Base-by-base conservation (phyloP, 148 eudicot species). In the Silene latifolia region DNA sequence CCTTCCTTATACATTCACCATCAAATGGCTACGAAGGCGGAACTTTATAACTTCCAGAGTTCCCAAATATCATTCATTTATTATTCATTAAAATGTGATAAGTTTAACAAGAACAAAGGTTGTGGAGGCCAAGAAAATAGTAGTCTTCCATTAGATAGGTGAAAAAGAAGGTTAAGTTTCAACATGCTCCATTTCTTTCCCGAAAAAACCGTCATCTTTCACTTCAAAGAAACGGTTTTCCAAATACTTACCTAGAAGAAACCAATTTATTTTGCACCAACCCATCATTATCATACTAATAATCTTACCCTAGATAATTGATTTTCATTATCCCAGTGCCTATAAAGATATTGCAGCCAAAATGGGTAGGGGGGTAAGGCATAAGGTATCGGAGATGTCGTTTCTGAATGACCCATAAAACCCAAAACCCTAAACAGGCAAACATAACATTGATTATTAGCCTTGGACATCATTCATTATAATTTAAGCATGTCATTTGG, bases 21-120 rank as follows among this genome's bases (percentile, higher is more conserved):
- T 76, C 82, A 84, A 70, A 83, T 80, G 83, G 85, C 89, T 81
- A 78, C 75, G 76, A 84, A 84, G 86, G 82, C 63, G 89, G 84
- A 64, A 70, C 67, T 63, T 69, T 63, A 44, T 51, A 63, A 71
- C 75, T 71, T 72, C 61, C 61, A 62, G 32, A 67, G 35, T 76
- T 66, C 68, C 21, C 17, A 46, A 57, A 25, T 21, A 57, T 18
- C 51, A 39, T 57, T 53, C 17, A 67, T 39, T 44, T 58, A 48
- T 66, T 60, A 48, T 66, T 60, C 24, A 35, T 75, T 62, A 64
- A 75, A 51, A 81, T 67, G 73, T 58, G 71, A 70, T 35, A 76
- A 56, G 61, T 57, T 47, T 56, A 72, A 59, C 62, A 61, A 75
- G 77, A 75, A 76, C 70, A 82, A 75, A 81, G 83, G 74, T 77